These are phyloP conservation scores for Stephania yunnanensis DNA, from an alignment of 164 flowering plant species.

Conservation along the genomic window DNA sequence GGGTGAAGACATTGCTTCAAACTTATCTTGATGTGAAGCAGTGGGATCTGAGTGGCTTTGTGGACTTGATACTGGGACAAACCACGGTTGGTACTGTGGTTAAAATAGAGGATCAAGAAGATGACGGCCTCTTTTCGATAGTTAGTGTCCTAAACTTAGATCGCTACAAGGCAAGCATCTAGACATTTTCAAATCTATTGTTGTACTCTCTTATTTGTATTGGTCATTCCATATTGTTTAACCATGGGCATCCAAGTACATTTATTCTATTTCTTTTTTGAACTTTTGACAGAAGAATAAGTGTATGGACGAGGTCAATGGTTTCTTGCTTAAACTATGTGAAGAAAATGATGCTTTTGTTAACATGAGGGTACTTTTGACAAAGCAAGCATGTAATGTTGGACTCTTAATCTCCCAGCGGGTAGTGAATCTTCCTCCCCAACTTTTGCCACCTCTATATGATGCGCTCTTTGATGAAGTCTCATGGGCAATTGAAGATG, in stretches of 20 bases:
- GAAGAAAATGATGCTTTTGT: constrained; percentile 22
- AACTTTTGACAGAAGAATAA: constrained; percentile 12
- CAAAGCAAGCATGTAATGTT: constrained; percentile 45
- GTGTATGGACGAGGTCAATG: constrained; percentile 58
- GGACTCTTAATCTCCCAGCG: constrained; percentile 85
- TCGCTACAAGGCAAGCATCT: constrained; percentile 61
- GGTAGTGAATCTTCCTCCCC: constrained; percentile 81
- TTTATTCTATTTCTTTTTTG: neutral
- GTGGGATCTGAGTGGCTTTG: constrained; percentile 89
- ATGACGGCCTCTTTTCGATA: constrained; percentile 53
- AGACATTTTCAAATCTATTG: neutral
- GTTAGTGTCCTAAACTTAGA: constrained; percentile 67
- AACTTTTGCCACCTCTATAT: constrained; percentile 79
- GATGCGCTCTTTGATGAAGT: constrained; percentile 89
- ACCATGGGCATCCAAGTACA: neutral
- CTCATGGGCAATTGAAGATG: constrained; percentile 90
- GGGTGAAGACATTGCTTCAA: constrained; percentile 76
- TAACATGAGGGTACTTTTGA: constrained; percentile 40
- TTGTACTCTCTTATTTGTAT: neutral
- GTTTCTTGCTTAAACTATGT: constrained; percentile 54
- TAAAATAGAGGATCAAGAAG: constrained; percentile 76
- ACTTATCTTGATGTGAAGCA: constrained; percentile 56
- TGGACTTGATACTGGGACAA: constrained; percentile 81
- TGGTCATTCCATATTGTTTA: neutral
- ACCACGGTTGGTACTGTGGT: constrained; percentile 94